Percentiles rank a stretch among this genome's conserved stretches.
Evolutionary conservation across 768 basidiomycete species (phyloP).

Genomic region (Serendipita sp.): DNA sequence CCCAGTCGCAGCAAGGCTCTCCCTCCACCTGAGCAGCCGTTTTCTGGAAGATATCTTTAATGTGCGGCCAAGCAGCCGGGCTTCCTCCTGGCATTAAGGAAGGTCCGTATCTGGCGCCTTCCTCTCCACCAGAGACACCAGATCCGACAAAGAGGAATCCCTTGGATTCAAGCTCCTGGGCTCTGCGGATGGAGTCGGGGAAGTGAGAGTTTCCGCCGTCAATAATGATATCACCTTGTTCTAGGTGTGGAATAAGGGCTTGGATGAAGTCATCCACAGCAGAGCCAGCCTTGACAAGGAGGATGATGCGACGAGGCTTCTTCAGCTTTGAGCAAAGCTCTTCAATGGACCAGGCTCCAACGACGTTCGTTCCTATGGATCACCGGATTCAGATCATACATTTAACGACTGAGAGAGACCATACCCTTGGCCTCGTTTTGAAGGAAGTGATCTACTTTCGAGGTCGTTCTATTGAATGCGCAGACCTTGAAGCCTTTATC

Average conservation of each 20-base stretch:
- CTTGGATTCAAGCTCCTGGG: conserved; percentile 82
- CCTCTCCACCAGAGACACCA: conserved; percentile 98
- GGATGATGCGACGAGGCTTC: conserved; percentile 88
- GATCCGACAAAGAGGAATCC: conserved; percentile 95
- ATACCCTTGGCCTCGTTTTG: conserved; percentile 94
- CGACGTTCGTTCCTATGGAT: conserved; percentile 70
- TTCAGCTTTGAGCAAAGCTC: conserved; percentile 89
- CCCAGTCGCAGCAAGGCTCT: conserved; percentile 99
- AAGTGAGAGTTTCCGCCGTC: conserved; percentile 99
- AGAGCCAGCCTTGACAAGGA: conserved; percentile 93
- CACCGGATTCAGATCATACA: conserved; percentile 9
- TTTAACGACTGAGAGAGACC: conserved; percentile 11
- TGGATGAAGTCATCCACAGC: conserved; percentile 94
- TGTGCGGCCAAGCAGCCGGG: conserved; percentile 81
- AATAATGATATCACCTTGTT: conserved; percentile 95
- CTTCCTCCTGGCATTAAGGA: conserved; percentile 99
- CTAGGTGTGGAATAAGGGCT: conserved; percentile 77
- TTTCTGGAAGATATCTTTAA: conserved; percentile 98
- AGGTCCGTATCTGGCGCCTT: conserved; percentile 92
- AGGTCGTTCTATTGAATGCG: conserved; percentile 91
- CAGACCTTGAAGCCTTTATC: conserved; percentile 98
- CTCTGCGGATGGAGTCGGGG: conserved; percentile 93
- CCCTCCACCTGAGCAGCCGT: conserved; percentile 88
- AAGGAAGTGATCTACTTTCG: conserved; percentile 92
- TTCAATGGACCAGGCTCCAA: conserved; percentile 85